Evolutionary conservation across 2,329 filamentous ascomycete species (phyloP).

Genomic region (Aspergillus sp.): DNA sequence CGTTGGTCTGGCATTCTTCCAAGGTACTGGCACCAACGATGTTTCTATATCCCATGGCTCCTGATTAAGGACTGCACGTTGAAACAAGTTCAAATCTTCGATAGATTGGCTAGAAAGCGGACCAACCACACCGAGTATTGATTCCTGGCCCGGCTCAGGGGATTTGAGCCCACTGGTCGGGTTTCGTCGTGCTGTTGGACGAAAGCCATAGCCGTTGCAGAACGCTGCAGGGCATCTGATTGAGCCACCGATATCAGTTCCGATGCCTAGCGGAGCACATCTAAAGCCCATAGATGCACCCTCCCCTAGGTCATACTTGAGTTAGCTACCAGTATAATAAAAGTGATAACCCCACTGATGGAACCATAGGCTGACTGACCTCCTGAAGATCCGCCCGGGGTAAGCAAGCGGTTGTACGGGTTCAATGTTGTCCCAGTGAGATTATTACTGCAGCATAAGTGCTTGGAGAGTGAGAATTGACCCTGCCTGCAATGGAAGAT

Average conservation of each 20-base stretch:
- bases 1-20: constrained; percentile 30
- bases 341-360: no score
- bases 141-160: constrained; percentile 35
- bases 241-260: constrained; percentile 50
- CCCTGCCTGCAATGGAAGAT: not conserved
- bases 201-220: constrained; percentile 46
- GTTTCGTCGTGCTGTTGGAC: constrained; percentile 38
- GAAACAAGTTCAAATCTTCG: constrained; percentile 40
- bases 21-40: constrained; percentile 41
- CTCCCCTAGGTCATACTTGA: constrained; percentile 26
- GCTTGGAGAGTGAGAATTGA: constrained; percentile 22
- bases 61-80: constrained; percentile 37
- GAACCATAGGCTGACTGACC: constrained; percentile 11
- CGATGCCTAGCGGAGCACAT: constrained; percentile 45
- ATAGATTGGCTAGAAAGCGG: constrained; percentile 28
- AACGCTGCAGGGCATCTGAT: constrained; percentile 47
- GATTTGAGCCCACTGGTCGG: constrained; percentile 31
- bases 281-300: constrained; percentile 43
- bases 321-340: no score
- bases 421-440: constrained; percentile 43
- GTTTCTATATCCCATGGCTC: constrained; percentile 47
- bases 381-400: constrained; percentile 45
- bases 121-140: constrained; percentile 36
- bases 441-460: constrained; percentile 41
- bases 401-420: constrained; percentile 41